Conservation (phyloP, 176 grass and related monocot species). For the Otatea glauca region DNA sequence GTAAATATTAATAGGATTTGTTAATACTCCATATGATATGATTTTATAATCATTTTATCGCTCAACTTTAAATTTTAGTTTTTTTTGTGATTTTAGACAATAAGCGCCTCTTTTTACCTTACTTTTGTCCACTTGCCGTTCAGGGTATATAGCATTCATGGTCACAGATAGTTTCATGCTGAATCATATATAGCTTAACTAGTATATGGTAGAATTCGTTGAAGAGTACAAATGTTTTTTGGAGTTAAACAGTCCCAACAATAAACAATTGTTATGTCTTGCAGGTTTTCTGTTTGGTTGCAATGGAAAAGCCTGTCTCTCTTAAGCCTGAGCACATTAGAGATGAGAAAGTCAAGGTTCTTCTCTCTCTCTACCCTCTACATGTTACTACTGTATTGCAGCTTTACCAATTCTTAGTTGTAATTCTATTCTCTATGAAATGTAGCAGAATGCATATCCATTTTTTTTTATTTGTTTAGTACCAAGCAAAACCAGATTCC, state of each 20-base stretch:
- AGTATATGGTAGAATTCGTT: conserved; percentile 25
- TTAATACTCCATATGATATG: conserved; percentile 16
- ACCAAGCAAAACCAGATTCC: conserved; percentile 17
- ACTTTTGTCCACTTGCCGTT: conserved; percentile 15
- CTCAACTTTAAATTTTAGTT: neutral
- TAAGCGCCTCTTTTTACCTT: neutral
- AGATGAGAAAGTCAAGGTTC: conserved; percentile 99
- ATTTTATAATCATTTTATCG: conserved; percentile 15
- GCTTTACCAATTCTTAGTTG: conserved; percentile 18
- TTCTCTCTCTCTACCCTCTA: conserved; percentile 34
- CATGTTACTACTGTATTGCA: conserved; percentile 29
- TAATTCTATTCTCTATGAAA: conserved; percentile 24
- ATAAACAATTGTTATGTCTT: conserved; percentile 35
- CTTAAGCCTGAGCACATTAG: conserved; percentile 99
- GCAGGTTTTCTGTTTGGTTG: conserved; percentile 97
- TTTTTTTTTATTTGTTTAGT: conserved; percentile 29
- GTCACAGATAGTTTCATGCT: conserved; percentile 16
- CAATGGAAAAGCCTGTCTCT: conserved; percentile 98
- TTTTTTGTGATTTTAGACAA: conserved; percentile 16
- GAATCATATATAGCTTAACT: conserved; percentile 22
- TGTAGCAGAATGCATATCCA: conserved; percentile 16
- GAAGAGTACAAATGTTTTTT: conserved; percentile 22
- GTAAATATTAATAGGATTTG: conserved; percentile 53
- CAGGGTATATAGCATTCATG: neutral
- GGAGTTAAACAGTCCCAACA: conserved; percentile 11